These are phyloP conservation scores for Diaporthe citriasiana DNA, from an alignment of 2,329 filamentous ascomycete species.

Conservation along the genomic window DNA sequence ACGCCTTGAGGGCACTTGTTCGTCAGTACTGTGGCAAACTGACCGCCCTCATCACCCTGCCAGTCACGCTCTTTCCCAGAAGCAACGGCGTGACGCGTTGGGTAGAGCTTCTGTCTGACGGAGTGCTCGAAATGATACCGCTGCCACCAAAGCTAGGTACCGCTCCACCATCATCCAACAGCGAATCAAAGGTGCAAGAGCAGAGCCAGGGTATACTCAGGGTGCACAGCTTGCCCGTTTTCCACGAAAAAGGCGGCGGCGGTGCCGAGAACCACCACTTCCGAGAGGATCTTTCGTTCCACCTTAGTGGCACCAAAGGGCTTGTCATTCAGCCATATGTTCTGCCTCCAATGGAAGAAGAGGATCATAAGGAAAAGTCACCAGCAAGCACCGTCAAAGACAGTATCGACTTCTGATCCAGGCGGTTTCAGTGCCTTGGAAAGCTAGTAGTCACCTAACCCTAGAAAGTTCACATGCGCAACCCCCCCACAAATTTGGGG, in stretches of 20 bases:
- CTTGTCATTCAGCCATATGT: constrained; percentile 91
- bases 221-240: constrained; percentile 85
- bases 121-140: constrained; percentile 86
- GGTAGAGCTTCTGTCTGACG: constrained; percentile 88
- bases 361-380: constrained; percentile 61
- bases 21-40: constrained; percentile 75
- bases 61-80: constrained; percentile 84
- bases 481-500: neutral
- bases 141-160: constrained; percentile 70
- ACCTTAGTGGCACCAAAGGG: constrained; percentile 82
- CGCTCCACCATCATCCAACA: constrained; percentile 38
- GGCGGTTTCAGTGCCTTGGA: neutral
- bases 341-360: constrained; percentile 87
- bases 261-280: constrained; percentile 75
- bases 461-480: neutral
- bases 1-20: constrained; percentile 81
- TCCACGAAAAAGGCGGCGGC: constrained; percentile 90
- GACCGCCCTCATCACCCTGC: constrained; percentile 82
- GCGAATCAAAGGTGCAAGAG: constrained; percentile 68
- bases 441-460: neutral
- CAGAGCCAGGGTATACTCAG: constrained; percentile 88
- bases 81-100: constrained; percentile 82
- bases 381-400: constrained; percentile 71
- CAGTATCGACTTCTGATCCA: constrained; percentile 79
- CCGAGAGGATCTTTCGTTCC: constrained; percentile 92